Conservation (phyloP, 2,329 filamentous ascomycete genomes). For the Pseudogymnoascus sp. region DNA sequence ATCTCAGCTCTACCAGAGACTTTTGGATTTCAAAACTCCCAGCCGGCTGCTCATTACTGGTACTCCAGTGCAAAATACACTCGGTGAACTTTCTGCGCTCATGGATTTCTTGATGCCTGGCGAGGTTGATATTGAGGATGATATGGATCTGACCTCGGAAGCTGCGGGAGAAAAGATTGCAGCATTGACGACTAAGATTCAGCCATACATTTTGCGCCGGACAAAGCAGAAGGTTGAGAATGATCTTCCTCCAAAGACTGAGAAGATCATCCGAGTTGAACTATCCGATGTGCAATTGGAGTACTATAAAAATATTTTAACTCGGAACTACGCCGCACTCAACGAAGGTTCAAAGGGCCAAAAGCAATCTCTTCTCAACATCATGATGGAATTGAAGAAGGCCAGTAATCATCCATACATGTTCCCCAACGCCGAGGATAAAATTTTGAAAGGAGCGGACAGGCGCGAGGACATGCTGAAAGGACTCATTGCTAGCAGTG, state of each 20-base stretch:
- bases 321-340: constrained; percentile 88
- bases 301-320: constrained; percentile 98
- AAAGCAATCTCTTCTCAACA: constrained; percentile 91
- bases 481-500: constrained; percentile 89
- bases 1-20: constrained; percentile 80
- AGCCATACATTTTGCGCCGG: constrained; percentile 88
- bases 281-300: constrained; percentile 93
- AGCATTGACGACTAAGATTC: constrained; percentile 76
- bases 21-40: constrained; percentile 79
- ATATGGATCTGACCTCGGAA: constrained; percentile 75
- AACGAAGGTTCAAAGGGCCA: constrained; percentile 85
- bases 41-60: constrained; percentile 91
- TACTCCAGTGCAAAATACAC: constrained; percentile 94
- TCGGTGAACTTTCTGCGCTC: constrained; percentile 83
- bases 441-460: constrained; percentile 71
- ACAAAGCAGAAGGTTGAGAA: constrained; percentile 98
- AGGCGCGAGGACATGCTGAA: constrained; percentile 87
- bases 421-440: constrained; percentile 89
- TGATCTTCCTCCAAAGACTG: constrained; percentile 90
- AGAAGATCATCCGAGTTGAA: constrained; percentile 98
- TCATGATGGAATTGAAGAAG: constrained; percentile 99
- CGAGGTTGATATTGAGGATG: constrained; percentile 80
- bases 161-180: constrained; percentile 82
- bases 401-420: constrained; percentile 98
- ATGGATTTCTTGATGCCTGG: constrained; percentile 98